Conservation (phyloP, 1,139 yeast genomes). For the Lodderomyces jiufengensis region DNA sequence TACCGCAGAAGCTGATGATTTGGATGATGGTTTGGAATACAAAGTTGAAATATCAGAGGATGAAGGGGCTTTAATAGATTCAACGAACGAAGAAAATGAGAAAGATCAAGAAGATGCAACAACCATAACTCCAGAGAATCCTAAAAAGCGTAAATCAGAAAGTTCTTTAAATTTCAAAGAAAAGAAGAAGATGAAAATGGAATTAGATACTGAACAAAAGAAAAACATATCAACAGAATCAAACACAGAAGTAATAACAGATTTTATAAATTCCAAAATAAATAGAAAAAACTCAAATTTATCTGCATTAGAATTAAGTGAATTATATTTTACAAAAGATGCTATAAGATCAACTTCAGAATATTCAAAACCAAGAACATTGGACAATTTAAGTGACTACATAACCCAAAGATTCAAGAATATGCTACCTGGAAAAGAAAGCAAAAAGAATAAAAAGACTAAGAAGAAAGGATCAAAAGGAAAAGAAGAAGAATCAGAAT, state of each 20-base stretch:
- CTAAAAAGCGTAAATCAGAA: slow-evolving; percentile 9
- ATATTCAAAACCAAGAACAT: slow-evolving; percentile 41
- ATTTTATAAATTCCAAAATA: slow-evolving; percentile 52
- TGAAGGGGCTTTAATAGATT: slow-evolving; percentile 14
- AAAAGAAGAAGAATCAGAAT: slow-evolving; percentile 10
- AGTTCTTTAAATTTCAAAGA: slow-evolving; percentile 26
- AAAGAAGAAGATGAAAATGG: slow-evolving; percentile 59
- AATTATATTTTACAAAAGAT: slow-evolving; percentile 47
- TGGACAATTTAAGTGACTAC: slow-evolving; percentile 46
- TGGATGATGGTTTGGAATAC: slow-evolving; percentile 67
- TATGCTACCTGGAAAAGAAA: slow-evolving; percentile 35
- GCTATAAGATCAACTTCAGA: slow-evolving; percentile 52
- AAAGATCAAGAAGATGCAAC: slow-evolving; percentile 14
- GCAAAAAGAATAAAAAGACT: slow-evolving; percentile 18
- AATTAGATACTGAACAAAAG: slow-evolving; percentile 50
- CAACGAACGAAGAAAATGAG: slow-evolving; percentile 8
- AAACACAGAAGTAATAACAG: slow-evolving; percentile 55
- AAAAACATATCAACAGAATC: slow-evolving; percentile 43
- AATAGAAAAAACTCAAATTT: slow-evolving; percentile 52
- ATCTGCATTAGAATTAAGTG: slow-evolving; percentile 61
- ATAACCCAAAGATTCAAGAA: slow-evolving; percentile 41
- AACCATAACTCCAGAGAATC: too few species aligned
- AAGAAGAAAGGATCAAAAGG: slow-evolving; percentile 11
- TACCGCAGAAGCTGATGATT: slow-evolving; percentile 43
- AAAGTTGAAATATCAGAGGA: slow-evolving; percentile 34